Conservation (phyloP, 2,329 filamentous ascomycete genomes). For the Arthrobotrys entomopaga region DNA sequence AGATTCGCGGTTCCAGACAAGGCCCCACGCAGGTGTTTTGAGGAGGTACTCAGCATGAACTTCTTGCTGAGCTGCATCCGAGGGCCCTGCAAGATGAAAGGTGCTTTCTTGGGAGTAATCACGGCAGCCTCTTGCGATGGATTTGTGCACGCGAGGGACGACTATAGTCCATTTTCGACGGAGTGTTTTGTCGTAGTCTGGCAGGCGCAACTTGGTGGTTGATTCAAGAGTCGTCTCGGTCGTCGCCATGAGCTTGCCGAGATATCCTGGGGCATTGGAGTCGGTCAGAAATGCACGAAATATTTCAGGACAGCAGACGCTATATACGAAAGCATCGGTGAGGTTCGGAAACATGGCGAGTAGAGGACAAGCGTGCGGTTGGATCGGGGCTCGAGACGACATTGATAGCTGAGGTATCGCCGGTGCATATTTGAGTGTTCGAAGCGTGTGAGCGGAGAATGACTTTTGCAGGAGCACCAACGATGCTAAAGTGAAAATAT, state of each 20-base stretch:
- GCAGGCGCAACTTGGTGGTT: constrained; percentile 6
- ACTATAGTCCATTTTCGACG: constrained; percentile 51
- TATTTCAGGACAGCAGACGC: constrained; percentile 52
- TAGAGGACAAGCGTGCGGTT: constrained; percentile 50
- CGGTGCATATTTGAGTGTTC: constrained; percentile 49
- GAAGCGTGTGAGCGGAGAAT: constrained; percentile 50
- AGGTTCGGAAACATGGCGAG: constrained; percentile 52
- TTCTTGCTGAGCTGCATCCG: constrained; percentile 45
- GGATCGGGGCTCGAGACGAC: constrained; percentile 36
- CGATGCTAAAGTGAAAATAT: constrained; percentile 24
- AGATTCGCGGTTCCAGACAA: constrained; percentile 51
- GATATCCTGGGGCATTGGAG: constrained; percentile 35
- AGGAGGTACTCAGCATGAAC: constrained; percentile 52
- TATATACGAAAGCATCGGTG: constrained; percentile 49
- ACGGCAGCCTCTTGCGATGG: constrained; percentile 46
- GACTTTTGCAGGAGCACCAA: constrained; percentile 52
- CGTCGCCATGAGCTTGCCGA: constrained; percentile 44
- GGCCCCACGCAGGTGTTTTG: constrained; percentile 51
- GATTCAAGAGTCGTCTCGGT: constrained; percentile 18
- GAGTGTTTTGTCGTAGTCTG: constrained; percentile 38
- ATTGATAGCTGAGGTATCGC: constrained; percentile 54
- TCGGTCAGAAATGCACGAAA: constrained; percentile 47
- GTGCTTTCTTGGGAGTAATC: constrained; percentile 48
- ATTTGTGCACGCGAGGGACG: constrained; percentile 50
- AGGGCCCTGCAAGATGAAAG: constrained; percentile 34